Conservation (phyloP, 2,329 filamentous ascomycete species). For the Trichoderma semiorbis region DNA sequence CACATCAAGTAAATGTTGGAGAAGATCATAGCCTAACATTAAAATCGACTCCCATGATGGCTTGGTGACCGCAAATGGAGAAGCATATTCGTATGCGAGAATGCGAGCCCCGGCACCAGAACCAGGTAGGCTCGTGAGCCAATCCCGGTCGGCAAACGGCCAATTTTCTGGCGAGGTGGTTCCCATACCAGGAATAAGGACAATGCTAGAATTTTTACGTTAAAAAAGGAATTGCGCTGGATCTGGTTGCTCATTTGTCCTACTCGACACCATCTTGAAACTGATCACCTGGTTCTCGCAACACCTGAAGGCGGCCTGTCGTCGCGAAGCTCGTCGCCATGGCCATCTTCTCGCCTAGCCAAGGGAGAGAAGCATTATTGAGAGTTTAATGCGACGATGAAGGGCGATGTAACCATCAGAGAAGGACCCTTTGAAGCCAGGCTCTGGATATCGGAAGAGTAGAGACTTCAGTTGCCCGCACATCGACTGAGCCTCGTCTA, state of each 20-base stretch:
- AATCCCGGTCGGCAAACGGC: not conserved
- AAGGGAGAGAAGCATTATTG: not conserved
- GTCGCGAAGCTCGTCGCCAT: not conserved
- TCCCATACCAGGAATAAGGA: not conserved
- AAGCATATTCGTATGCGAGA: not conserved
- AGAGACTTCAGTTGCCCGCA: not conserved
- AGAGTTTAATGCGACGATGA: not conserved
- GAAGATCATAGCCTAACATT: not conserved
- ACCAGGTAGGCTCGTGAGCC: not conserved
- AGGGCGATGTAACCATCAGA: not conserved
- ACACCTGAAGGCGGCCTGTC: not conserved
- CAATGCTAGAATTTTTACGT: not conserved
- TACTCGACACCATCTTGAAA: not conserved
- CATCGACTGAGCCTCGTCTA: not conserved
- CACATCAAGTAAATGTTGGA: not conserved
- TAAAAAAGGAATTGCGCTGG: not conserved
- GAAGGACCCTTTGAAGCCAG: not conserved
- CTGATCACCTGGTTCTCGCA: not conserved
- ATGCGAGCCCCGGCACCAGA: not conserved
- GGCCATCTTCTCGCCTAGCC: not conserved
- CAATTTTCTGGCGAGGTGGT: not conserved
- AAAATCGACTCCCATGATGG: not conserved
- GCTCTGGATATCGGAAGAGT: not conserved
- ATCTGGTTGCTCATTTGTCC: not conserved
- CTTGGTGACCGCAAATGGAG: not conserved